Evolutionary conservation across 1,284 basidiomycete species (phyloP).

Genomic region (Vanrija humicola): DNA sequence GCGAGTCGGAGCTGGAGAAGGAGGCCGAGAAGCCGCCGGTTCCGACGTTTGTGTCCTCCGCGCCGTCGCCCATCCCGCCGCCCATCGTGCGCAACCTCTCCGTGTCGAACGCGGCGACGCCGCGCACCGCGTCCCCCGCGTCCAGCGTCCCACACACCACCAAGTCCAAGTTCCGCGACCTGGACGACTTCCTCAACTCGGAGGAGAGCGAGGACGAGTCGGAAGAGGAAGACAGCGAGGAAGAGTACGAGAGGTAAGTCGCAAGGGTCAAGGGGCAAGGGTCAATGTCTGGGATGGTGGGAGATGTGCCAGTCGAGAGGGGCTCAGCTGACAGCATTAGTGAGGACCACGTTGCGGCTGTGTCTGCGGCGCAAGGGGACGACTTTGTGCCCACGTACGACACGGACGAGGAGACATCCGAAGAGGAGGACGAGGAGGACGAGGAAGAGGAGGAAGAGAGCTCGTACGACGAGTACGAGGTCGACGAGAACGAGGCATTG

Average conservation of each 20-base stretch:
- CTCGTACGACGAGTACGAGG: slow-evolving; percentile 7
- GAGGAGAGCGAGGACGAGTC: slow-evolving; percentile 36
- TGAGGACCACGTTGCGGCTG: neutral
- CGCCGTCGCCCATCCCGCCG: neutral
- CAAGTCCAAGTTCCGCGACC: slow-evolving; percentile 41
- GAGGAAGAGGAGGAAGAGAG: slow-evolving; percentile 11
- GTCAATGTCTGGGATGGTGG: too few relatives aligned
- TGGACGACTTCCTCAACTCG: slow-evolving; percentile 48
- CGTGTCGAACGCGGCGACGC: neutral
- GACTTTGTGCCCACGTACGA: slow-evolving; percentile 39
- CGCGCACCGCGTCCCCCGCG: neutral
- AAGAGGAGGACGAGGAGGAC: slow-evolving; percentile 18
- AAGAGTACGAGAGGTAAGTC: slow-evolving; percentile 30
- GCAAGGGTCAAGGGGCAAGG: neutral
- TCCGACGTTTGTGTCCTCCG: neutral
- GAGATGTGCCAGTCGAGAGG: too few relatives aligned
- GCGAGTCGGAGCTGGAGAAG: slow-evolving; percentile 43
- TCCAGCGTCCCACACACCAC: slow-evolving; percentile 8
- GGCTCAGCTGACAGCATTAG: slow-evolving; percentile 47
- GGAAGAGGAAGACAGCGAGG: slow-evolving; percentile 32
- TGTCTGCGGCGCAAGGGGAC: slow-evolving; percentile 18
- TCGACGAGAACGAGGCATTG: slow-evolving; percentile 2
- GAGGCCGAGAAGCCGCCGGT: slow-evolving; percentile 6
- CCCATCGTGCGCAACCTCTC: too few relatives aligned
- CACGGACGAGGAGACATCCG: slow-evolving; percentile 20